Base-by-base conservation (phyloP, 108 stramenopile species). In the Nitzschia sp. region DNA sequence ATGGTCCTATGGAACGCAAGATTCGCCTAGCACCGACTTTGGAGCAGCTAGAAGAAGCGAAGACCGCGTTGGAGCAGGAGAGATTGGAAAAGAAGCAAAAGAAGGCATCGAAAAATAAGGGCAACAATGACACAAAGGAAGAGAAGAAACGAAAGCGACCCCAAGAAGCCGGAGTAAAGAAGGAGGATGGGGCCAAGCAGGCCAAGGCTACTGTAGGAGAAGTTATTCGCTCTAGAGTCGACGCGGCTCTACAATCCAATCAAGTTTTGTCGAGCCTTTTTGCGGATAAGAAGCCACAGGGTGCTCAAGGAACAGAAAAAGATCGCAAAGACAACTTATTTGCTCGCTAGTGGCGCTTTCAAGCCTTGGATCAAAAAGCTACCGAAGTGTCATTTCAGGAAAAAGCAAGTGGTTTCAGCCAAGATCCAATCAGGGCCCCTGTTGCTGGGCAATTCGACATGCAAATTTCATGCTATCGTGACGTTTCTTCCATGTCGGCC, bases 1-100 rank as follows among this genome's bases (percentile, higher is more conserved):
- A 85, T 57, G 93, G 93, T 17, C 82, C 82, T 25, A 86, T 89
- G 59, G 67, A 79, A 26, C 68, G 83, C 32, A 68, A 70, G 30
- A 79, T 94, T 45, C 78, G 88, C 46, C 64, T 94, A 72, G 89
- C 88, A 4, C 90, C 90, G 9, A 68, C 82, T 23, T 66, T 75
- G 17, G 49, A 63, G 8, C 28, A 75, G 28, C 64, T 85, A 56
- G 78, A 79, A 33, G 65, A 78, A 31, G 72, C 89, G 59, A 66
- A 77, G 38, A 75, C 79, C 33, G 46, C 53, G 11, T 77, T 85
- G 21, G 67, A 63, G n/a, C 48, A 72, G 72, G 55, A 72, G 71
- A 47, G 48, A 59, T 17, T 9, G 29, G 29, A 51, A 57, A 65
- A 66, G 55, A 49, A 48, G 28, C 53, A 30, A n/a, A 79, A 68